Evolutionary conservation across 176 grass and related monocot species (phyloP), one percentile per base, ranked within the genome.

Genomic region (Triticum dicoccoides): DNA sequence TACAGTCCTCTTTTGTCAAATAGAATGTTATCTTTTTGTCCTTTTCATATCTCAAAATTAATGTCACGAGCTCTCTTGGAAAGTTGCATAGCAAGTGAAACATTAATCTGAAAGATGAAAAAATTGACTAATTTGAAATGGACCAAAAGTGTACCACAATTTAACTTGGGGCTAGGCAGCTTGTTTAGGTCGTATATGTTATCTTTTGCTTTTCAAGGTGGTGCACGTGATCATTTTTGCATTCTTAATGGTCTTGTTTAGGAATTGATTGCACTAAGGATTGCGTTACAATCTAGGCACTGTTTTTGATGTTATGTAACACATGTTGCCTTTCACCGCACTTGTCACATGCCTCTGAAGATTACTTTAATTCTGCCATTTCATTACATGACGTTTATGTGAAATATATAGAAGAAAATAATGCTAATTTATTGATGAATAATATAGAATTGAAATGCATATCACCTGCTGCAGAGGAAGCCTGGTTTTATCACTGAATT

Each of bases 61-160:
- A 32, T 14, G 32, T 37, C 77, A 45, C 34, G 61, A 25, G 24
- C 33, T 69, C 63, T 66, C 73, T 84, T 56, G 33, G 5, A 78
- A 13, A 33, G 52, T 34, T 89, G 71, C 77, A 76, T 63, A 61
- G 51, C 3, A 83, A 37, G 4, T 62, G 6, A 59, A 67, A 44
- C 66, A 59, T 20, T 81, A 59, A 67, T 29, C 9, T 34, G 8
- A 83, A 34, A 78, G 30, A 69, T 83, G 51, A 9, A 71, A 83
- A 33, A 4, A 10, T 51, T 71, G 38, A 9, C 34, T 84, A 5
- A 15, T 61, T 72, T 38, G 6, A 64, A 74, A 4, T 88, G 6
- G 7, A 80, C 7, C 3, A 58, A 81, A 81, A 47, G 13, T 34
- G 11, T 85, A 11, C 45, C 21, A 6, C 3, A 9, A 59, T 25